A percentile compares a stretch with the other conserved stretches of the same genome.
Conservation (phyloP, 768 basidiomycete genomes). For the Hypholoma sublateritium region DNA sequence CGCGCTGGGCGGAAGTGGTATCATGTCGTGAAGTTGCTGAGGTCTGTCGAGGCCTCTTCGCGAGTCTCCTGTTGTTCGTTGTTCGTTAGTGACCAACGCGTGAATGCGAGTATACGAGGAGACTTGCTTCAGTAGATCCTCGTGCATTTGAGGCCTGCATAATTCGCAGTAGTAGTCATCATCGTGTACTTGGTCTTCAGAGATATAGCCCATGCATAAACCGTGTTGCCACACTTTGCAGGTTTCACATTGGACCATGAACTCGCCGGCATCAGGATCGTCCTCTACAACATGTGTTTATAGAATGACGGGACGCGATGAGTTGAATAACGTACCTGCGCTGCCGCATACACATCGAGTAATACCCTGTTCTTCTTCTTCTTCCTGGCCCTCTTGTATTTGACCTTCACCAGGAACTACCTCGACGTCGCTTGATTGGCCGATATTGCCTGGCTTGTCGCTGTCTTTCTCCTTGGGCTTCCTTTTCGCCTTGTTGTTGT, state of each 20-base stretch:
- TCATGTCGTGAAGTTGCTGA: slow-evolving; percentile 64
- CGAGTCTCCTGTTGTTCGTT: slow-evolving; percentile 50
- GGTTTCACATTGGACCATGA: slow-evolving; percentile 97
- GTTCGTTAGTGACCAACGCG: slow-evolving; percentile 3
- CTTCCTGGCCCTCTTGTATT: slow-evolving; percentile 45
- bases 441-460: slow-evolving; percentile 30
- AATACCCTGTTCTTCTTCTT: slow-evolving; percentile 62
- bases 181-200: slow-evolving; percentile 68
- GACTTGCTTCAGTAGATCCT: slow-evolving; percentile 76
- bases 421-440: slow-evolving; percentile 21
- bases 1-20: slow-evolving; percentile 47
- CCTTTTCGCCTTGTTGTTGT: slow-evolving; percentile 49
- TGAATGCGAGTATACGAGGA: slow-evolving; percentile 13
- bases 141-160: slow-evolving; percentile 86
- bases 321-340: slow-evolving; percentile 50
- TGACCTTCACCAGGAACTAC: slow-evolving; percentile 32
- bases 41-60: slow-evolving; percentile 62
- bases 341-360: slow-evolving; percentile 89
- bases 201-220: slow-evolving; percentile 90
- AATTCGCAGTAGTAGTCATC: slow-evolving; percentile 93
- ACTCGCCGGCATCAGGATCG: slow-evolving; percentile 83
- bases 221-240: slow-evolving; percentile 99
- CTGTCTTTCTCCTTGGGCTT: slow-evolving; percentile 69
- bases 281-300: slow-evolving; percentile 50
- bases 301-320: slow-evolving; percentile 11